These are phyloP conservation scores for Globisporangium polare DNA, from an alignment of 352 stramenopile genomes.

Conservation along the genomic window DNA sequence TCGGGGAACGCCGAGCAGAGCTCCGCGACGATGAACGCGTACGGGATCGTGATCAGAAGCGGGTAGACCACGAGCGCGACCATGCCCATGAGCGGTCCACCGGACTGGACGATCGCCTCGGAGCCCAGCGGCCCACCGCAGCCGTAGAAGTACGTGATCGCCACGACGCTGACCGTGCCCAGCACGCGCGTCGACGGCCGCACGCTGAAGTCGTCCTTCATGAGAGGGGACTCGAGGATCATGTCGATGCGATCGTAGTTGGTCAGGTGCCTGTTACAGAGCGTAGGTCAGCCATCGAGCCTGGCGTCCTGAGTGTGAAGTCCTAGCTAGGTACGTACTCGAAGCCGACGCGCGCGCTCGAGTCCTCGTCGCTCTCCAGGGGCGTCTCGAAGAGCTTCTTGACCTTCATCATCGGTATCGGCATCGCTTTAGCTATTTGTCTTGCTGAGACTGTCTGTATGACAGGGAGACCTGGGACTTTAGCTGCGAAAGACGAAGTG, in stretches of 20 bases:
- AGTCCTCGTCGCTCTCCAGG: constrained; percentile 4
- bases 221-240: constrained; percentile 8
- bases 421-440: no score
- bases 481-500: neutral
- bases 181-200: constrained; percentile 15
- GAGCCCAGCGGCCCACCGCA: constrained; percentile 17
- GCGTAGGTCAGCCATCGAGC: no score
- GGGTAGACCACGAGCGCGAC: constrained; percentile 58
- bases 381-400: constrained; percentile 5
- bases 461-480: neutral
- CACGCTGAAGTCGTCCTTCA: neutral
- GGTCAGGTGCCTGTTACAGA: no score
- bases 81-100: constrained; percentile 66
- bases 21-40: constrained; percentile 67
- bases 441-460: no score
- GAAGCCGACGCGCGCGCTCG: neutral
- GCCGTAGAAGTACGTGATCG: constrained; percentile 24
- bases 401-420: neutral
- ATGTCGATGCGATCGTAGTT: constrained; percentile 9
- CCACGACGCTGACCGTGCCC: constrained; percentile 14
- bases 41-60: constrained; percentile 62
- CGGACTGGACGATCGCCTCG: constrained; percentile 21
- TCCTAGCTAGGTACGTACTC: neutral
- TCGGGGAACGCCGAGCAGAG: constrained; percentile 68
- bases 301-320: no score